Evolutionary conservation across 2,329 filamentous ascomycete species (phyloP), one percentile per base, ranked within the genome.

Genomic region (Arthrobotrys conoides): DNA sequence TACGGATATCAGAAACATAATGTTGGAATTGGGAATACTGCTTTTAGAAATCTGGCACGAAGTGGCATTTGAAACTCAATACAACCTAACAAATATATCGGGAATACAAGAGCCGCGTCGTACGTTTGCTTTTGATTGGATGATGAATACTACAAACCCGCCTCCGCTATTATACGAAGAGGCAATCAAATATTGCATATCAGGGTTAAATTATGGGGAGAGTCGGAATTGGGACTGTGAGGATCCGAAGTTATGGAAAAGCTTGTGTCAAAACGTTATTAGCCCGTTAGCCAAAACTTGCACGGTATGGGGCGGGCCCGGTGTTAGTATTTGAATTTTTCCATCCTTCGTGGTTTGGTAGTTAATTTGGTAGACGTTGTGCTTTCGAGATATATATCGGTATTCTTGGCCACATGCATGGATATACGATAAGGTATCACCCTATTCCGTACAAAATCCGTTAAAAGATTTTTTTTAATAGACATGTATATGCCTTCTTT

Each of bases 41-140:
- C 70, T 82, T 10, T 68, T 82, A 4, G 82, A 83, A 53, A 80
- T 82, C 44, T 83, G 82, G 81, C 77, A 83, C 30, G 76, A 80
- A 22, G 68, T 63, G 53, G 76, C 78, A 0, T 68, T 82, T 6
- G 80, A 81, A 59, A 59, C 22, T 16, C 33, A 73, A 65, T 72
- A 72, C n/a, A 33, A 68, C 27, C n/a, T 57, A 5, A 48, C 57
- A 8, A 48, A 38, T 9, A 64, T 44, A 8, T 16, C 48, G 16
- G 46, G 30, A 1, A 49, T 70, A 20, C 46, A 46, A 16, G n/a
- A 69, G 12, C 59, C 55, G 20, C 64, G 69, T 12, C 53, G 66
- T 6, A 46, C 61, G 5, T 46, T 77, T 16, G 73, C 73, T 5
- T 67, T 66, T 8, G 66, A 57, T 30, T 77, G 73, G 73, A 36